Evolutionary conservation across 495 filamentous ascomycete species (phyloP), one percentile per base, ranked within the genome.

Genomic region (Letharia lupina): DNA sequence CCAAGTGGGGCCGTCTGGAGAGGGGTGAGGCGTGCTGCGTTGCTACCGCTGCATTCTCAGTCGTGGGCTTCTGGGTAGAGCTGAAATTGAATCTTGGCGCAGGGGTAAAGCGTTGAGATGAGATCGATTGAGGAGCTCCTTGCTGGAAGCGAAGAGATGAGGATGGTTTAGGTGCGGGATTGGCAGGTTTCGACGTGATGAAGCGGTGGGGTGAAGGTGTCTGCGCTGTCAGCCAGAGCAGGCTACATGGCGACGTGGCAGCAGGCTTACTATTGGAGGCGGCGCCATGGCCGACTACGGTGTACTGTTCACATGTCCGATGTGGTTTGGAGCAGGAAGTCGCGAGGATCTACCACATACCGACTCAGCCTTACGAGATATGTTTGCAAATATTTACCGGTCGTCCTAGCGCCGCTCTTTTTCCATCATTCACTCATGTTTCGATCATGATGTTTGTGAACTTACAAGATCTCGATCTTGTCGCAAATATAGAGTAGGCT

Each of bases 131-230:
- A 23, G 65, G 16, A 18, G 45, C 31, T 54, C 39, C 12, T 33
- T 67, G 65, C 48, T 67, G 65, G 37, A 61, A 61, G 16, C 58
- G 64, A 41, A 62, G 65, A 37, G 61, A 63, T 37, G 65, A 62
- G 13, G 59, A 42, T 41, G 65, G 39, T 67, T 35, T 63, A 18
- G 37, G 15, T 16, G 65, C 12, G 40, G 45, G 35, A 45, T 47
- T 56, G 45, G 45, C 28, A 13, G 23, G 47, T 31, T 48, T 45
- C 31, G 60, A 57, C n/a, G 47, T 62, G 50, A 67, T 28, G 52
- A 67, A 67, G 28, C 65, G 65, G 42, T 63, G 59, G 1, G 65
- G 61, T 16, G 65, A 62, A 2, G 65, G 65, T 40, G 65, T 67
- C 65, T 67, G 52, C 23, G 33, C 13, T 35, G 35, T 48, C 20